Conservation (phyloP, 305 asterid genomes). For the Fraxinus dipetala region DNA sequence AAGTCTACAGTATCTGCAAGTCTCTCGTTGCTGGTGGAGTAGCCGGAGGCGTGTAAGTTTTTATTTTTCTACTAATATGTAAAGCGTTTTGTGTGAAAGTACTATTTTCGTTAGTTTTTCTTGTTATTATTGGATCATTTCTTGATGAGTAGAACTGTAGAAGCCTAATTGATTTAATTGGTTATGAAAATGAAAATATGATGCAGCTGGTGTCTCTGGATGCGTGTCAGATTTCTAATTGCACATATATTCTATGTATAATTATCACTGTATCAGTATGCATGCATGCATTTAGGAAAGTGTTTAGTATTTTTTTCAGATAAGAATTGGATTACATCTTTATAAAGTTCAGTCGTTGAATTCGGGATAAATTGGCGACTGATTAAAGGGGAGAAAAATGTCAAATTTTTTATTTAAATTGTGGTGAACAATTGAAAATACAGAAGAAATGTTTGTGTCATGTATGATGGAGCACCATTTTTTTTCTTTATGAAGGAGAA, state of each 20-base stretch:
- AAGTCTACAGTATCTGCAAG: slow-evolving; percentile 33
- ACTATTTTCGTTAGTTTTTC: neutral
- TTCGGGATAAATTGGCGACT: neutral
- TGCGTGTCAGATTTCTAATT: neutral
- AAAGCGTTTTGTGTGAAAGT: neutral
- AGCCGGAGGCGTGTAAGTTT: slow-evolving; percentile 45
- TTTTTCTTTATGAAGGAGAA: neutral
- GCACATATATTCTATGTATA: neutral
- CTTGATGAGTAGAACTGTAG: neutral
- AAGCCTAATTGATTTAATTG: neutral
- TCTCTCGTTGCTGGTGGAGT: slow-evolving; percentile 49
- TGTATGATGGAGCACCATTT: neutral
- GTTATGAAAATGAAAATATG: neutral
- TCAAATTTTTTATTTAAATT: neutral
- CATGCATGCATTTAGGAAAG: neutral
- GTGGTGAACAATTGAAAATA: neutral
- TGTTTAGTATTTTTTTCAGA: neutral
- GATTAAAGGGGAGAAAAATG: neutral
- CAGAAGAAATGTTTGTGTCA: neutral
- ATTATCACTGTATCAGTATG: neutral
- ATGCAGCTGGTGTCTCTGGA: neutral
- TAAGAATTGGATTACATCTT: neutral
- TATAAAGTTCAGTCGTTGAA: neutral
- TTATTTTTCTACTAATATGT: neutral
- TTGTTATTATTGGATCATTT: neutral